Evolutionary conservation across 2,329 filamentous ascomycete species (phyloP).

Genomic region (Pseudogymnoascus pannorum): DNA sequence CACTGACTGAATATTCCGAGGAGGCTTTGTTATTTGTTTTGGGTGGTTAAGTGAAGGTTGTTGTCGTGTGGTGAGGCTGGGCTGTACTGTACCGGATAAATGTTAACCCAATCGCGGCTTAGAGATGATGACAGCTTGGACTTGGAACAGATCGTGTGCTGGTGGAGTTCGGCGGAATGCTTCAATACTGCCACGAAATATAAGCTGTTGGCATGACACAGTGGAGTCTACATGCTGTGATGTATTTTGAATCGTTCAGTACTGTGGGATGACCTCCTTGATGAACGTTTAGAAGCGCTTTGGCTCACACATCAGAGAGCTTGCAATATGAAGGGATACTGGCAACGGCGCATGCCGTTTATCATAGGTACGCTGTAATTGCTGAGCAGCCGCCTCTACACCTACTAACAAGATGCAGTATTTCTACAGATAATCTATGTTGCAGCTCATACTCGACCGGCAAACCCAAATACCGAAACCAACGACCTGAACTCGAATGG

Average conservation of each 20-base stretch:
- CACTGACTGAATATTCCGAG: neutral
- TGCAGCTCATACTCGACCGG: constrained; percentile 14
- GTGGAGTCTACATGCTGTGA: neutral
- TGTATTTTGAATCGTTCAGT: neutral
- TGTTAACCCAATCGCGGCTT: constrained; percentile 7
- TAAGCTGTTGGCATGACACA: constrained; percentile 6
- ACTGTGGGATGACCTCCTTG: constrained; percentile 6
- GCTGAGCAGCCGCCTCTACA: neutral
- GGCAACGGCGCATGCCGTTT: constrained; percentile 26
- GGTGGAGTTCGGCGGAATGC: neutral
- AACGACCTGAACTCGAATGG: neutral
- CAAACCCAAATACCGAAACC: neutral
- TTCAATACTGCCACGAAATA: neutral
- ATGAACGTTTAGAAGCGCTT: neutral
- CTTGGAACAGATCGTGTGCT: constrained; percentile 5
- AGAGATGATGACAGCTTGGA: constrained; percentile 12
- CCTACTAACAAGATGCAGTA: neutral
- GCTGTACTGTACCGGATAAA: neutral
- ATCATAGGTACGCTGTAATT: constrained; percentile 24
- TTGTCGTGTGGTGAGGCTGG: neutral
- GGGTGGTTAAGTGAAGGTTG: neutral
- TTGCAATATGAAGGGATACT: constrained; percentile 26
- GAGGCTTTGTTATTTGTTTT: neutral
- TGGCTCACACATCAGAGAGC: neutral
- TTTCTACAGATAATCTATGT: constrained; percentile 21